Conservation (phyloP, 2,329 filamentous ascomycete species). For the Pseudogymnoascus sp. region DNA sequence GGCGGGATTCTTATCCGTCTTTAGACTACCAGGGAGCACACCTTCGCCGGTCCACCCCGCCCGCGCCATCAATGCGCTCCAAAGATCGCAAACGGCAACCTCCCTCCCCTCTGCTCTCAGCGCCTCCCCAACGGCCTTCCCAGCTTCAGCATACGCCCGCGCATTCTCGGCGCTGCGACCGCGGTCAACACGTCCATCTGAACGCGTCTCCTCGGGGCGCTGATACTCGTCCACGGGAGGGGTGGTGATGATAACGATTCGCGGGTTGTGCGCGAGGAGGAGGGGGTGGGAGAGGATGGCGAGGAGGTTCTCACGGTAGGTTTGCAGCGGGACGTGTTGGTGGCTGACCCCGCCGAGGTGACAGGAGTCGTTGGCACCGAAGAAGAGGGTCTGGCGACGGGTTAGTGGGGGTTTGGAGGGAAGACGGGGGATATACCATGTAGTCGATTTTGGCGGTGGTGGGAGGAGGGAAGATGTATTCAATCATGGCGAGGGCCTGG, state of each 20-base stretch:
- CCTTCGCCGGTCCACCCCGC: constrained; percentile 47
- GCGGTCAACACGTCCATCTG: constrained; percentile 38
- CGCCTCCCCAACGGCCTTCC: constrained; percentile 52
- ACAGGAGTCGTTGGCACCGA: constrained; percentile 86
- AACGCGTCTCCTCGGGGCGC: constrained; percentile 36
- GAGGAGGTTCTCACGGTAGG: constrained; percentile 55
- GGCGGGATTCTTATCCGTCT: neutral
- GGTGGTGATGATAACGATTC: constrained; percentile 71
- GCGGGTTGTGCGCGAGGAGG: constrained; percentile 62
- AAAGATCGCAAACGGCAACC: constrained; percentile 69
- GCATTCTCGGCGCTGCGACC: constrained; percentile 39
- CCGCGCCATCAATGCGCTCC: constrained; percentile 67
- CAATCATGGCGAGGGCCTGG: constrained; percentile 62
- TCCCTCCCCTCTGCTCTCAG: constrained; percentile 27
- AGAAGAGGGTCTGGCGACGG: constrained; percentile 47
- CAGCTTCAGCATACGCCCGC: constrained; percentile 53
- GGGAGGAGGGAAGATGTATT: constrained; percentile 63
- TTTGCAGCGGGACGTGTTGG: constrained; percentile 71
- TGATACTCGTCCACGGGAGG: constrained; percentile 74
- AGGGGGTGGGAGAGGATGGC: constrained; percentile 65
- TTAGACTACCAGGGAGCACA: constrained; percentile 31
- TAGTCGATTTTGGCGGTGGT: constrained; percentile 56
- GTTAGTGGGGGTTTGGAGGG: neutral
- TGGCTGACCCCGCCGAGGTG: constrained; percentile 52
- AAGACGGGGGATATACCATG: constrained; percentile 43